Conservation (phyloP, 2,329 filamentous ascomycete species). For the Clarireedia paspali region DNA sequence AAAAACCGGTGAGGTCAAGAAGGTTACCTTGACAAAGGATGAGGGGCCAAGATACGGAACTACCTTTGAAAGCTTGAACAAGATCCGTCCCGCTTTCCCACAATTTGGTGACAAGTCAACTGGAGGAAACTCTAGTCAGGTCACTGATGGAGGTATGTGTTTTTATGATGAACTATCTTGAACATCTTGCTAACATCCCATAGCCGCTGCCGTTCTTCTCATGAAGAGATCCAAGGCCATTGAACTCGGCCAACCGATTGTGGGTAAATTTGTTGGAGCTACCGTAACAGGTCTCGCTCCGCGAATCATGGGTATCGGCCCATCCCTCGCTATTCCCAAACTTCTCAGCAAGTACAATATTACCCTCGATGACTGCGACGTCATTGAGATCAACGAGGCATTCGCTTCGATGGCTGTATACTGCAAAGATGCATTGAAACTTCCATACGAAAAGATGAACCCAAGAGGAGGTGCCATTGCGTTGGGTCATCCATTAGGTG, state of each 20-base stretch:
- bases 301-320: slow-evolving; percentile 93
- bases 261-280: slow-evolving; percentile 90
- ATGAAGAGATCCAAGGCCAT: slow-evolving; percentile 92
- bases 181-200: neutral
- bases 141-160: slow-evolving; percentile 74
- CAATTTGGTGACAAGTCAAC: slow-evolving; percentile 82
- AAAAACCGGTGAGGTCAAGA: slow-evolving; percentile 69
- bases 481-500: slow-evolving; percentile 73
- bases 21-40: slow-evolving; percentile 74
- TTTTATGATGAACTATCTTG: neutral
- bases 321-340: slow-evolving; percentile 69
- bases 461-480: slow-evolving; percentile 75
- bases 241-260: slow-evolving; percentile 79
- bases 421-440: slow-evolving; percentile 65
- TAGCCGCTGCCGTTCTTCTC: slow-evolving; percentile 75
- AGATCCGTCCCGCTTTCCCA: slow-evolving; percentile 86
- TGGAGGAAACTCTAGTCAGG: slow-evolving; percentile 88
- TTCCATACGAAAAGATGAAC: slow-evolving; percentile 74
- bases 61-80: slow-evolving; percentile 70
- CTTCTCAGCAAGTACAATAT: slow-evolving; percentile 74
- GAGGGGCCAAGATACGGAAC: slow-evolving; percentile 90
- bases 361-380: slow-evolving; percentile 72
- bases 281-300: slow-evolving; percentile 86
- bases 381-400: slow-evolving; percentile 94
- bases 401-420: slow-evolving; percentile 98